Evolutionary conservation across 2,329 filamentous ascomycete genomes (phyloP), one percentile per base, ranked within the genome.

Genomic region (Ophiosphaerella herpotricha): DNA sequence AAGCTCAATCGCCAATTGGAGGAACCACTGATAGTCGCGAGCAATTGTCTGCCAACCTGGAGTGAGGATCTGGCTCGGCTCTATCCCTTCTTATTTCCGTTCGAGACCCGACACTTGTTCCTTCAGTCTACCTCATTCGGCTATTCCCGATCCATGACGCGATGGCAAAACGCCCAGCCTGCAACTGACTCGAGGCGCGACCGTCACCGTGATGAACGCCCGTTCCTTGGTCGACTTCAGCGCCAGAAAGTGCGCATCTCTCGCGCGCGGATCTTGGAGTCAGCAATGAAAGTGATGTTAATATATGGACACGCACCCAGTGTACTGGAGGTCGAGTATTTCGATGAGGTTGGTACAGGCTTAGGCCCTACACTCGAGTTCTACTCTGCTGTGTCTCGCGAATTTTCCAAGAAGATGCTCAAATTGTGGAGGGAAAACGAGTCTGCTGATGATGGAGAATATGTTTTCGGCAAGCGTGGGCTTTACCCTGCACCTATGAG

Each of bases 181-280:
- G 84, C 87, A 18, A 91, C 91, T 57, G 92, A 96, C 52, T 85
- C 83, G 48, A 84, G 93, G 36, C 85, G 89, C 44, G 90, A 96
- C 63, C 86, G 91, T 39, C 88, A 86, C 55, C 82, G 91, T 40
- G 93, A 97, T 60, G 92, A 97, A 55, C 84, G 92, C 11, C 91
- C 92, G 2, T 96, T 95, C 80, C 79, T 97, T 2, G 94, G 94
- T 12, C 85, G 93, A 36, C 82, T 97, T 1, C 94, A 97, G 71
- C 86, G 94, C 48, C 94, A 99, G 68, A 99, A 99, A 74, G 93
- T 99, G n/a, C 88, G 94, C 38, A 97, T 99, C 53, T 96, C 93
- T 5, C 85, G 94, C 37, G 85, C 85, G n/a, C 91, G 95, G 64
- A 97, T 99, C 39, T 80, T 99, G 7, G 94, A 99, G 71, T 97